These are phyloP conservation scores for Leccinum variicolor DNA, from an alignment of 768 basidiomycete species.

Conservation along the genomic window DNA sequence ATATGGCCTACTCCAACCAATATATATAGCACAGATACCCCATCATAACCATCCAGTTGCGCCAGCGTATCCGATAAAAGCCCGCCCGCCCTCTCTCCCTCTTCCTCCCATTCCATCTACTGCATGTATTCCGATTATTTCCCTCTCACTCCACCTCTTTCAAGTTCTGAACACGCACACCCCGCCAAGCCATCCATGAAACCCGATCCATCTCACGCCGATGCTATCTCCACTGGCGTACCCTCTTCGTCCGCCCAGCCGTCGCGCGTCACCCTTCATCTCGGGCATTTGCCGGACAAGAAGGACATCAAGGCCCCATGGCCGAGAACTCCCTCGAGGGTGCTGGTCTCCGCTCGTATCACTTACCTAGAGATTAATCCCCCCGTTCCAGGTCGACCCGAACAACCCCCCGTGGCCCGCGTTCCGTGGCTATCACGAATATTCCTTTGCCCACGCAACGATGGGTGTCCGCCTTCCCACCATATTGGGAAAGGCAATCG, in stretches of 20 bases:
- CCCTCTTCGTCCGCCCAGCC: constrained; percentile 35
- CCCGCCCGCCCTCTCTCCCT: background rate
- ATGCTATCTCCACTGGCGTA: constrained; percentile 8
- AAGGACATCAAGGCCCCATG: constrained; percentile 68
- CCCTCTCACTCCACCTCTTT: constrained; percentile 29
- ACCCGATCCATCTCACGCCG: background rate
- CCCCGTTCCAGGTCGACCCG: constrained; percentile 58
- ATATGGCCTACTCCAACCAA: constrained; percentile 16
- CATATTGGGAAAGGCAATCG: constrained; percentile 93
- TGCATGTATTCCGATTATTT: constrained; percentile 19
- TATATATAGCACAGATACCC: constrained; percentile 15
- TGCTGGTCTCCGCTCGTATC: constrained; percentile 24
- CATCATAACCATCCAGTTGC: background rate
- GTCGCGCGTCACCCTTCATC: constrained; percentile 63
- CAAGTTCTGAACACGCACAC: constrained; percentile 20
- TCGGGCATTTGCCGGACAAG: constrained; percentile 73
- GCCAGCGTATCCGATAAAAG: constrained; percentile 8
- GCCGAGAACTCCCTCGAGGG: constrained; percentile 73
- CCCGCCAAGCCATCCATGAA: constrained; percentile 5
- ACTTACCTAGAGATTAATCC: background rate
- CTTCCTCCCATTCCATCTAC: background rate
- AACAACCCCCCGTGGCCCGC: constrained; percentile 85
- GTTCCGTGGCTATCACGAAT: constrained; percentile 77
- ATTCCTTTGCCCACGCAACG: constrained; percentile 85
- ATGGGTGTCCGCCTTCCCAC: constrained; percentile 97